Base-by-base conservation (phyloP, 1,284 basidiomycete species). In the Tylopilus sp. region DNA sequence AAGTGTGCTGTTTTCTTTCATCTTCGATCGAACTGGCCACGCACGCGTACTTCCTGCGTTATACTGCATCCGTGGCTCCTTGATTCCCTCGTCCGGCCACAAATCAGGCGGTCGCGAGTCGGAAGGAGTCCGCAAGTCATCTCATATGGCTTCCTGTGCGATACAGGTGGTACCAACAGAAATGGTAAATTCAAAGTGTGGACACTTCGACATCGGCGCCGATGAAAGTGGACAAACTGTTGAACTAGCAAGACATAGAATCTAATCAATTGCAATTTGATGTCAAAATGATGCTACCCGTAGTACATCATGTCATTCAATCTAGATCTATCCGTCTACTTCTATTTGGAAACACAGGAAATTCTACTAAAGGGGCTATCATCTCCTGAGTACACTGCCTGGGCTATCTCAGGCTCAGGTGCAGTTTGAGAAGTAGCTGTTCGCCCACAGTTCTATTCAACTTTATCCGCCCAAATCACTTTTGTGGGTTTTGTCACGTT, bases 91-190 rank as follows among this genome's bases (percentile, higher is more conserved):
- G 29, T 29, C 29, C 29, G 3, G 6, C 6, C 29, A 29, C 4
- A 29, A 51, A 53, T 29, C 33, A 47, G 63, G 54, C 36, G 36
- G 54, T 56, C 60, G 57, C 44, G 44, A 47, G 44, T 47, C 39
- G 44, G 54, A 36, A 29, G 33, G 39, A 44, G 22, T n/a, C 32
- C 59, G 52, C 10, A 8, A 47, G 44, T n/a, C 32, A 29, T 39
- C 19, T 52, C 36, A 63, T 52, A 13, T 54, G 36, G 47, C 15
- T 54, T 57, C 44, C 44, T 62, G 49, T 62, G 61, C 13, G 33
- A 19, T 57, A 19, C 53, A 58, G 60, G 61, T 57, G 33, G 53
- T 53, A 41, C 61, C 41, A 59, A 29, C 58, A 60, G 62, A 70
- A 61, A 65, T 62, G 44, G 19, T 47, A 7, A 22, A 9, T 47